Evolutionary conservation across 176 grass and related monocot species (phyloP).

Genomic region (Hsuehochloa calcarea): DNA sequence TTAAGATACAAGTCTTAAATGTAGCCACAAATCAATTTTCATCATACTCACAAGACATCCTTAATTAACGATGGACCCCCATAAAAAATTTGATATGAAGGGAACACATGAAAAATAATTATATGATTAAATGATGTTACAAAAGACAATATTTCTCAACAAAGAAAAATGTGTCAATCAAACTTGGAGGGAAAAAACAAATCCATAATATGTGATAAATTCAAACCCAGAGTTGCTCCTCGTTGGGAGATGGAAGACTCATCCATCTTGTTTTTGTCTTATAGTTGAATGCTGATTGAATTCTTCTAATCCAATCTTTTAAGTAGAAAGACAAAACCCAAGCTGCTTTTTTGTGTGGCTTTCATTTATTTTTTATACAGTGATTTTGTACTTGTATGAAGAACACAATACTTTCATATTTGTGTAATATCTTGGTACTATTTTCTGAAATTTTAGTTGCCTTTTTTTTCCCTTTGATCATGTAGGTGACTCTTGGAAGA

Average conservation of each 20-base stretch:
- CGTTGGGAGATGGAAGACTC: neutral
- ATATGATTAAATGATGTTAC: neutral
- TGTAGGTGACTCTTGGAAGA: slow-evolving; percentile 92
- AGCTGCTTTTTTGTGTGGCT: neutral
- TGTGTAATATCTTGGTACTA: slow-evolving; percentile 12
- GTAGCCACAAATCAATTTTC: neutral
- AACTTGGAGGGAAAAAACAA: slow-evolving; percentile 9
- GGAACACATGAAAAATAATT: neutral
- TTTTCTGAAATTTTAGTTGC: slow-evolving; percentile 14
- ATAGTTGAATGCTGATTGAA: slow-evolving; percentile 2
- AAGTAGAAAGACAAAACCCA: neutral
- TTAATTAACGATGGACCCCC: neutral
- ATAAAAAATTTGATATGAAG: neutral
- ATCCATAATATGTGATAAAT: slow-evolving; percentile 15
- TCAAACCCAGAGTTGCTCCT: neutral
- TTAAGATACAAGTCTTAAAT: neutral
- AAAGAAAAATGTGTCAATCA: neutral
- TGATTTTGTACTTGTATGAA: slow-evolving; percentile 8
- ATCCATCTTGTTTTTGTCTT: slow-evolving; percentile 9
- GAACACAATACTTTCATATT: slow-evolving; percentile 12
- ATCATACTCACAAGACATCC: neutral
- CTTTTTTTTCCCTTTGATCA: slow-evolving; percentile 8
- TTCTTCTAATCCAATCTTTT: slow-evolving; percentile 27
- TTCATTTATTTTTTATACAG: neutral
- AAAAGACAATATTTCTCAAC: neutral